A percentile compares a stretch with the other conserved stretches of the same genome.
phyloP scores from a whole-genome alignment of 192 early-diverging fungal species.

The Lunasporangiospora selenospora region DNA sequence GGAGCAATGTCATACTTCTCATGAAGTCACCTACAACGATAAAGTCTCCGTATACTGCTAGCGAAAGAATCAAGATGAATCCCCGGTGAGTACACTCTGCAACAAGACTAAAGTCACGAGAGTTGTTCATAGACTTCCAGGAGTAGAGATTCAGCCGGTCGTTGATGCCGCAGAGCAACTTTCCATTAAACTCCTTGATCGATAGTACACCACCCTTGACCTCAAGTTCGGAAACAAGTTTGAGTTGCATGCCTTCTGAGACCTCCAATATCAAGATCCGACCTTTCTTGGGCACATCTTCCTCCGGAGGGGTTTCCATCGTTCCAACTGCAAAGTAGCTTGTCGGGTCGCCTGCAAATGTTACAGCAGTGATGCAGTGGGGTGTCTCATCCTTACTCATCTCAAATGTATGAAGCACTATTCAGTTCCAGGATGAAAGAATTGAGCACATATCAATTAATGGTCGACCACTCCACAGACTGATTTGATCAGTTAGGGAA shows the following conservation, averaged over 20 bases:
- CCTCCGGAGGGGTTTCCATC: constrained; percentile 56
- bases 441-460: constrained; percentile 15
- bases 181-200: constrained; percentile 64
- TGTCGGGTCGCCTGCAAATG: constrained; percentile 44
- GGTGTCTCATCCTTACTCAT: constrained; percentile 51
- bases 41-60: constrained; percentile 70
- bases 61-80: constrained; percentile 58
- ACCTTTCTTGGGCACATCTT: constrained; percentile 74
- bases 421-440: not conserved
- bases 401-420: constrained; percentile 53
- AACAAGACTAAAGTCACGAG: constrained; percentile 8
- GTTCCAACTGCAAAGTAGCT: constrained; percentile 82
- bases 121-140: constrained; percentile 24
- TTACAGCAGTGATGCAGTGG: constrained; percentile 51
- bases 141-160: constrained; percentile 47
- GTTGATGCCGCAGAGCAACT: constrained; percentile 73
- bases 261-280: constrained; percentile 75
- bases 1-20: constrained; percentile 73
- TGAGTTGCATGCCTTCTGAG: constrained; percentile 49
- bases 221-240: constrained; percentile 54
- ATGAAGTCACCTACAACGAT: constrained; percentile 87
- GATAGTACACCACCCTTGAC: constrained; percentile 72
- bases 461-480: no score
- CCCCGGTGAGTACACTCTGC: constrained; percentile 41
- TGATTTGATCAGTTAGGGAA: no score